Percentiles rank a stretch among this genome's conserved stretches.
phyloP scores from a whole-genome alignment of 2,329 filamentous ascomycete species.

The Moelleriella libera region DNA sequence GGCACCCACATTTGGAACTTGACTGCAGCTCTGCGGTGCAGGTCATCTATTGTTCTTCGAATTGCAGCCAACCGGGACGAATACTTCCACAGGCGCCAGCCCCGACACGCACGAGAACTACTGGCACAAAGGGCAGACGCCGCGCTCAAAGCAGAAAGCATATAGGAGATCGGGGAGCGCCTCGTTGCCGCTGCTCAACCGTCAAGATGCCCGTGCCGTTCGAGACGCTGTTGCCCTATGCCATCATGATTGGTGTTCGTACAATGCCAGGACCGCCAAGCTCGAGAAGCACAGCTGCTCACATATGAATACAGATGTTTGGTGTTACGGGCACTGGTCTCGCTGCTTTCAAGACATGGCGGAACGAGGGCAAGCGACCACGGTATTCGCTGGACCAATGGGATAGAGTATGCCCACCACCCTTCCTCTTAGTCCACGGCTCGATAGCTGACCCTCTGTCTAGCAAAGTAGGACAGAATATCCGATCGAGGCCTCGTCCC shows the following conservation, averaged over 20 bases:
- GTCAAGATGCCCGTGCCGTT: conserved; percentile 46
- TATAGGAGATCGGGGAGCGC: background rate
- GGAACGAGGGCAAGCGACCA: conserved; percentile 46
- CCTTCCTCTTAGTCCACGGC: background rate
- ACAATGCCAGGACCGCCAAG: conserved; percentile 3
- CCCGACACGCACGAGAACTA: too few species aligned
- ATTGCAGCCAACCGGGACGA: too few species aligned
- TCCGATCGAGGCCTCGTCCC: too few species aligned
- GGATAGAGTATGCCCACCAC: conserved; percentile 37
- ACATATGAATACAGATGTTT: conserved; percentile 39
- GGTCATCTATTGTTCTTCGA: background rate
- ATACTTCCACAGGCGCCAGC: too few species aligned
- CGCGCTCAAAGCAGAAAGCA: background rate
- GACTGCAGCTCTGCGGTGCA: too few species aligned
- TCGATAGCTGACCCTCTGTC: conserved; percentile 8
- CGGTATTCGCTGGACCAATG: conserved; percentile 48
- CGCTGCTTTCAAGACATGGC: conserved; percentile 39
- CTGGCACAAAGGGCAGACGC: background rate
- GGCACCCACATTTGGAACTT: conserved; percentile 6
- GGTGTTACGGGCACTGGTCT: conserved; percentile 44
- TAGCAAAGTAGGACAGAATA: conserved; percentile 40
- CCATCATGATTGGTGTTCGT: conserved; percentile 47
- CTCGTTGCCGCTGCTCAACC: conserved; percentile 15
- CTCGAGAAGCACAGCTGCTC: background rate
- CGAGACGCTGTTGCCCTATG: conserved; percentile 50